Evolutionary conservation across 257 asterid species (phyloP), one percentile per base, ranked within the genome.

Genomic region (Solanum piurae): DNA sequence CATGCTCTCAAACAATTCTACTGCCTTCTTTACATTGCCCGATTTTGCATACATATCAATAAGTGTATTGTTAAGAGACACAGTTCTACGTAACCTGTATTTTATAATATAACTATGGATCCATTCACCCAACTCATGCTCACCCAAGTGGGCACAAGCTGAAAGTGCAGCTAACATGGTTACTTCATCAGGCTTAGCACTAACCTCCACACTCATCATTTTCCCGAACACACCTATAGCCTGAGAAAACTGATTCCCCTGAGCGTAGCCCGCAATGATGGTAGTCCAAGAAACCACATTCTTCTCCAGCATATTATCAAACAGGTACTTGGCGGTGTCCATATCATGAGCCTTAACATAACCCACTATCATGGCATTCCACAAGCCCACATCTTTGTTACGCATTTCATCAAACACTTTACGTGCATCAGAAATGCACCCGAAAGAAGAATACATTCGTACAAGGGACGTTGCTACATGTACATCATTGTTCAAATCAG

Each of bases 81-180:
- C 34, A 66, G 87, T 64, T 82, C 29, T 87, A 2, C 2, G 74
- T 31, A 87, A 80, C 31, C 36, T 36, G 49, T 87, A 44, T 62
- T 80, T 68, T 36, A 64, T 20, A 62, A 82, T 23, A 27, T 87
- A 87, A 82, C 49, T 31, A 71, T 80, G 83, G 2, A 87, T 82
- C 89, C 87, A 23, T 62, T 87, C 73, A 13, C 87, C 89, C 73
- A 82, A 42, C 31, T 87, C 79, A 37, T 23, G 87, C 31, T 77
- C 86, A 29, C 89, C 89, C 73, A 87, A 87, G 85, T 87, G 80
- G 33, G 87, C 83, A 87, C 89, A 87, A 80, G 89, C 89, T 20
- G 89, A 87, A 40, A 87, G 89, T 21, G 10, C 89, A 82, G 25
- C 83, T 85, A 66, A 31, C 83, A 87, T 38, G 20, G 73, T 49